phyloP scores from a whole-genome alignment of 176 grass and related monocot genomes.

The Cenchrus purpureus region DNA sequence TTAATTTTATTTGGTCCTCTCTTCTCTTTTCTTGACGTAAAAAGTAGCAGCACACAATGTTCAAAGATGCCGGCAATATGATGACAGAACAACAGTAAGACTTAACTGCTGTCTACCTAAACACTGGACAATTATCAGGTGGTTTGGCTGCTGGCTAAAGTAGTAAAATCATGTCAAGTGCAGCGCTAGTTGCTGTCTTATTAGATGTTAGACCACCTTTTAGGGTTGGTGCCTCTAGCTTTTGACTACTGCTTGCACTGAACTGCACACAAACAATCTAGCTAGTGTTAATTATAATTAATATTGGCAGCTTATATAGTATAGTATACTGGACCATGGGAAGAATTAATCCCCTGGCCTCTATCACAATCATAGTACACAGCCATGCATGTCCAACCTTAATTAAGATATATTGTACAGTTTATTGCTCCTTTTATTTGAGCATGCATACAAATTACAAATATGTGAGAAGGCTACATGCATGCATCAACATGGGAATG shows the following conservation, averaged over 20 bases:
- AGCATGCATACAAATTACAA: neutral
- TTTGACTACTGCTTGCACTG: conserved; percentile 43
- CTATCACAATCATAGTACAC: neutral
- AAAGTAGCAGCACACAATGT: conserved; percentile 18
- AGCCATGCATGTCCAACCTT: neutral
- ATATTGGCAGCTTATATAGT: neutral
- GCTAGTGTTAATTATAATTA: neutral
- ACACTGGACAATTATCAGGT: conserved; percentile 43
- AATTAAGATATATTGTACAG: neutral
- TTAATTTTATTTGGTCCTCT: neutral
- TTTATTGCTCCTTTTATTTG: conserved; percentile 4
- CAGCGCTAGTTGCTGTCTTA: conserved; percentile 7
- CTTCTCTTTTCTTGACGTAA: neutral
- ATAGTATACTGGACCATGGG: neutral
- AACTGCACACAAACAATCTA: neutral
- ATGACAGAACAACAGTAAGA: conserved; percentile 1
- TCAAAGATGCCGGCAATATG: conserved; percentile 47
- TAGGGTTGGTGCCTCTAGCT: conserved; percentile 57
- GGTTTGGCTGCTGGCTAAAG: conserved; percentile 41
- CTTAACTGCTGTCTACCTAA: conserved; percentile 38
- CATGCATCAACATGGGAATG: conserved; percentile 12
- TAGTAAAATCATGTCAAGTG: conserved; percentile 22
- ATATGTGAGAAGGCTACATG: too few species aligned
- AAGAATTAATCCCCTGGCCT: neutral
- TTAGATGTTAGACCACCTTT: conserved; percentile 39